phyloP scores from a whole-genome alignment of 371 early-diverging fungal species.

The Dinochytrium kinnereticum region DNA sequence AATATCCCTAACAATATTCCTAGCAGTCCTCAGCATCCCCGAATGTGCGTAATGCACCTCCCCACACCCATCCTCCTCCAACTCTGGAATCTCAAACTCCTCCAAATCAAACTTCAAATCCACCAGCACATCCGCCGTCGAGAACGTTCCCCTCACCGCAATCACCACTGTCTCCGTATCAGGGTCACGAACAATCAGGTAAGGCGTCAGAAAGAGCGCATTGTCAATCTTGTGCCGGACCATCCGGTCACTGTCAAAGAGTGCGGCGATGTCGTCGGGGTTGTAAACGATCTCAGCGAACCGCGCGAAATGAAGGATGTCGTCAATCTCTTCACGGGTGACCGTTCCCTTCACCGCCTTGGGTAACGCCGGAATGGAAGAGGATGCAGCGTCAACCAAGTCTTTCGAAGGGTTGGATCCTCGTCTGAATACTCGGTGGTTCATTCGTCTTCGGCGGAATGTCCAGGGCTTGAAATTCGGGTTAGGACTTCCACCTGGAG shows the following conservation, averaged over 20 bases:
- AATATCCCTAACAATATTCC: slow-evolving; percentile 44
- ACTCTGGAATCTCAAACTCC: slow-evolving; percentile 24
- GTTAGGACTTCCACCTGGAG: neutral
- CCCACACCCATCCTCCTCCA: neutral
- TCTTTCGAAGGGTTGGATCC: neutral
- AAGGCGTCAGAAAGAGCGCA: slow-evolving; percentile 41
- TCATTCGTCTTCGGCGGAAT: neutral
- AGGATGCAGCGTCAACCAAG: neutral
- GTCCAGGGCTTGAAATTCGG: slow-evolving; percentile 16
- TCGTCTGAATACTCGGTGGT: slow-evolving; percentile 11
- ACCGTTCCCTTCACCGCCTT: slow-evolving; percentile 24
- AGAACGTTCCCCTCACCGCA: slow-evolving; percentile 49
- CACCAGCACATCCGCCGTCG: slow-evolving; percentile 46
- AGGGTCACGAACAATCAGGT: slow-evolving; percentile 39
- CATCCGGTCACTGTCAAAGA: slow-evolving; percentile 19
- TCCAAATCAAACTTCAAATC: slow-evolving; percentile 47
- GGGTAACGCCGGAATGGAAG: neutral
- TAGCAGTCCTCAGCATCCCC: slow-evolving; percentile 46
- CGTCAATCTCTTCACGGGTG: slow-evolving; percentile 42
- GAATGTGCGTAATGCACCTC: slow-evolving; percentile 34
- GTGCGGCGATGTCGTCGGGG: slow-evolving; percentile 30
- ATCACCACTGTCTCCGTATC: slow-evolving; percentile 44
- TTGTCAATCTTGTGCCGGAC: slow-evolving; percentile 31
- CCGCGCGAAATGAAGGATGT: slow-evolving; percentile 43
- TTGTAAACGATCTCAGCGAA: slow-evolving; percentile 46